A percentile compares a stretch with the other conserved stretches of the same genome.
Conservation (phyloP, 768 basidiomycete genomes). For the Boletellus ananas region DNA sequence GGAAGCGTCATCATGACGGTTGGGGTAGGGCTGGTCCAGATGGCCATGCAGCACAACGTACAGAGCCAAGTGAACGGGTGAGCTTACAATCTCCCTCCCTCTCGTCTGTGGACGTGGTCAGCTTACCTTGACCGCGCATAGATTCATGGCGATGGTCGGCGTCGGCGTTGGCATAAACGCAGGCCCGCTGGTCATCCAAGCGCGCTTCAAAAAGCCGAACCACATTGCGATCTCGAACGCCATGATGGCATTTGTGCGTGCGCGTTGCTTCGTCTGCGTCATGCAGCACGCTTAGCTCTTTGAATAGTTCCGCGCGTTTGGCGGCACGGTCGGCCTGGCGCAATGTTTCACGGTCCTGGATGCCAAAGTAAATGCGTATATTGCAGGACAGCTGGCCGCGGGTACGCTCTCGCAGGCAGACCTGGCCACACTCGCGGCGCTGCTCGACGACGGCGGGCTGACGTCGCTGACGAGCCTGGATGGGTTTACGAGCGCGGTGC, state of each 20-base stretch:
- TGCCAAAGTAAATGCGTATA: conserved; percentile 36
- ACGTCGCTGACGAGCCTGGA: conserved; percentile 36
- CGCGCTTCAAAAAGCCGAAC: conserved; percentile 41
- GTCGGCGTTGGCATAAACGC: conserved; percentile 41
- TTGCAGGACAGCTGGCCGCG: conserved; percentile 22
- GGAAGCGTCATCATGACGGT: conserved; percentile 37
- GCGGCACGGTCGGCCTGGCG: conserved; percentile 52
- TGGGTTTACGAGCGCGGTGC: conserved; percentile 34
- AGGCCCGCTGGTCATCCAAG: conserved; percentile 41
- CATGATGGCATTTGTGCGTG: conserved; percentile 43
- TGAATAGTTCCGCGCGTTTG: conserved; percentile 42
- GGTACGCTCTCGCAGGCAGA: conserved; percentile 31
- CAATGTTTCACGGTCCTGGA: conserved; percentile 50
- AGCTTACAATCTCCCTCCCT: not conserved
- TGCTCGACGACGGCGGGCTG: conserved; percentile 26
- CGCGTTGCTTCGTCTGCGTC: too few species aligned
- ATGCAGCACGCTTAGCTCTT: not conserved
- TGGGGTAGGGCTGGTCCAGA: conserved; percentile 41
- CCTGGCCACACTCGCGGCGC: conserved; percentile 20
- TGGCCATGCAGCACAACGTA: conserved; percentile 38
- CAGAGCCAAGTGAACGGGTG: conserved; percentile 36
- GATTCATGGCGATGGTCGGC: conserved; percentile 45
- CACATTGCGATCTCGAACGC: conserved; percentile 43
- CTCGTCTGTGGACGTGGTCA: not conserved
- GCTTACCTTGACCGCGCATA: conserved; percentile 5